Base-by-base conservation (phyloP, 2,329 filamentous ascomycete genomes). In the Gaeumannomyces tritici region DNA sequence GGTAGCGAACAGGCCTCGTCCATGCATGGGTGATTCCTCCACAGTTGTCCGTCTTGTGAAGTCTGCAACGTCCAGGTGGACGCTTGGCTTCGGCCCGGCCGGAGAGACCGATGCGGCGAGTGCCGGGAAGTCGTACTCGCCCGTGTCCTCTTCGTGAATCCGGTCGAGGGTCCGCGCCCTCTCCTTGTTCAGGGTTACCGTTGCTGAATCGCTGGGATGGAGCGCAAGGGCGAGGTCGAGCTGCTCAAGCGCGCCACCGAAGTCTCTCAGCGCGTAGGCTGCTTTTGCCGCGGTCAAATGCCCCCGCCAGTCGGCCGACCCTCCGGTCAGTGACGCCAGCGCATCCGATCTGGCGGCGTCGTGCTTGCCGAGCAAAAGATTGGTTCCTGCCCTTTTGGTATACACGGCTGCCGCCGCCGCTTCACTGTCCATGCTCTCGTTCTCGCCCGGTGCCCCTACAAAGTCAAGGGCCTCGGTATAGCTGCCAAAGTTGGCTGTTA, bases 1-100 rank as follows among this genome's bases (percentile, higher is more conserved):
- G 0, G 71, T 70, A 0, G 77, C 76, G 63, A 80, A 80, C 2
- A 80, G 67, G 2, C 78, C 78, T 3, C 73, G 71, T 12, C 78
- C 78, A 66, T 74, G 70, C 29, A 69, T 66, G 0, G 65, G 63
- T 5, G 75, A 76, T 0, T 69, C 63, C n/a, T 61, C 66, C 18
- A 77, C 65, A 27, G 66, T 65, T 2, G 73, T 75, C 56, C 72
- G 71, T 2, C 64, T 54, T 9, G 73, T 63, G 65, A 76, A 77
- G 13, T 71, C 74, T 2, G 70, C 75, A 18, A 66, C 64, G 65
- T 76, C 74, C 5, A 74, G 64, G 27, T 70, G 69, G 1, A 69
- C 66, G 28, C 63, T 60, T 8, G 62, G 59, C 11, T 62, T 61
- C 24, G 42, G 42, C 42, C 42, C 42, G n/a, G 33, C 64, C 1